phyloP scores from a whole-genome alignment of 768 basidiomycete species.

The Paxillus involutus region DNA sequence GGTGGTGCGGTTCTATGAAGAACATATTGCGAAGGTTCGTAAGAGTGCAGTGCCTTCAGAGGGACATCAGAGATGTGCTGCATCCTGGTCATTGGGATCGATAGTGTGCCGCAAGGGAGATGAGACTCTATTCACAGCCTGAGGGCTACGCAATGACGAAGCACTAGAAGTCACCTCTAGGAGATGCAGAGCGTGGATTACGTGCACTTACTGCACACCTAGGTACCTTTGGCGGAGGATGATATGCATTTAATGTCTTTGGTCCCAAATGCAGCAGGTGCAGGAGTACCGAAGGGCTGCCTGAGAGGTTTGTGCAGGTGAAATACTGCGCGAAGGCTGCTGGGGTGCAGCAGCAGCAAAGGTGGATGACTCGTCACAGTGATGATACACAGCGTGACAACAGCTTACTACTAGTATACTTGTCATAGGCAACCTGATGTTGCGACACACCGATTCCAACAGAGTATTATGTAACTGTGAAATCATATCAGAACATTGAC shows the following conservation, averaged over 20 bases:
- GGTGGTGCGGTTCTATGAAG: constrained; percentile 25
- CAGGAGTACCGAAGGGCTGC: constrained; percentile 35
- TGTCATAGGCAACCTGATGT: constrained; percentile 28
- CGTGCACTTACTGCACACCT: constrained; percentile 31
- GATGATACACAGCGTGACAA: constrained; percentile 24
- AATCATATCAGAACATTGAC: too few relatives aligned
- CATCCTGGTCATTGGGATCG: constrained; percentile 1
- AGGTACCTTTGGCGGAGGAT: constrained; percentile 48
- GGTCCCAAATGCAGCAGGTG: constrained; percentile 56
- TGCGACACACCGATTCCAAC: too few relatives aligned
- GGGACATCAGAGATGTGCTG: not conserved
- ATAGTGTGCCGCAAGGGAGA: constrained; percentile 12
- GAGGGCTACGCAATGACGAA: constrained; percentile 9
- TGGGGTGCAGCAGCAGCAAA: constrained; percentile 12
- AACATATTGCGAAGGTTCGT: constrained; percentile 1
- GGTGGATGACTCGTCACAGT: constrained; percentile 21
- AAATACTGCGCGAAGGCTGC: constrained; percentile 17
- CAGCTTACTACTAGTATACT: constrained; percentile 26
- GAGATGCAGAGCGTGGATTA: constrained; percentile 23
- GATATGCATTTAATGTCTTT: constrained; percentile 68
- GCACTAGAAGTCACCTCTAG: constrained; percentile 6
- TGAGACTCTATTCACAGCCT: constrained; percentile 11
- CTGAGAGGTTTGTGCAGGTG: constrained; percentile 29
- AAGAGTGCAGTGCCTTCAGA: not conserved
- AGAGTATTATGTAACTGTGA: too few relatives aligned